Base-by-base conservation (phyloP, 495 filamentous ascomycete genomes). In the Aspergillus kassunensis region DNA sequence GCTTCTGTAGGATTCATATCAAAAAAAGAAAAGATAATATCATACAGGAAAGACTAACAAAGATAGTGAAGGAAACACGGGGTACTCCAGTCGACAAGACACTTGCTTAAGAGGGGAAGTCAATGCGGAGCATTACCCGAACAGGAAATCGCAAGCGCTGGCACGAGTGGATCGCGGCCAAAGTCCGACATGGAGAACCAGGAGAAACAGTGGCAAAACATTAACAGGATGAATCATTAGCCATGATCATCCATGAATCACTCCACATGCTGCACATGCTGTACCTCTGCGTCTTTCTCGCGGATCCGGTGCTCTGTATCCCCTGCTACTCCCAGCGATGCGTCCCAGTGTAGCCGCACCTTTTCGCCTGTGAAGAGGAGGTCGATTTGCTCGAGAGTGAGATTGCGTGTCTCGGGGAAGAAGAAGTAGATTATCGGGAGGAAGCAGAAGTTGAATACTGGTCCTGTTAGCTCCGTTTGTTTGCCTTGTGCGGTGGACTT, bases 311-410 rank as follows among this genome's bases (percentile, higher is more conserved):
- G 31, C 27, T 62, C 57, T 4, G 55, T 57, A 48, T 66, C 63
- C 6, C 66, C 66, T 1, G 59, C 57, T 23, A 59, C 49, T 15
- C 66, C 66, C 66, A 66, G 61, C n/a, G 66, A 66, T 8, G 63
- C 23, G 16, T 69, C 56, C 66, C 66, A 69, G 35, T 69, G 53
- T 39, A 83, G 62, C 57, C 62, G 72, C 61, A 81, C 76, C 41
- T 80, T 67, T 19, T 61, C 59, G 13, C 63, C 61, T 0, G 63
- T 68, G 42, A 68, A 68, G 0, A 68, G 81, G 33, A 82, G 75
- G 60, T 90, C 87, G 46, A 89, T 86, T 61, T 89, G 84, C 54
- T 90, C 87, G 20, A 90, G 75, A 2, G 81, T 83, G 46, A 85
- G 80, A 15, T 74, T 67, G 11, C 77, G 77, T 0, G 84, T 84